Base-by-base conservation (phyloP, 2,329 filamentous ascomycete species). In the Phaeosphaeriaceae sp. region DNA sequence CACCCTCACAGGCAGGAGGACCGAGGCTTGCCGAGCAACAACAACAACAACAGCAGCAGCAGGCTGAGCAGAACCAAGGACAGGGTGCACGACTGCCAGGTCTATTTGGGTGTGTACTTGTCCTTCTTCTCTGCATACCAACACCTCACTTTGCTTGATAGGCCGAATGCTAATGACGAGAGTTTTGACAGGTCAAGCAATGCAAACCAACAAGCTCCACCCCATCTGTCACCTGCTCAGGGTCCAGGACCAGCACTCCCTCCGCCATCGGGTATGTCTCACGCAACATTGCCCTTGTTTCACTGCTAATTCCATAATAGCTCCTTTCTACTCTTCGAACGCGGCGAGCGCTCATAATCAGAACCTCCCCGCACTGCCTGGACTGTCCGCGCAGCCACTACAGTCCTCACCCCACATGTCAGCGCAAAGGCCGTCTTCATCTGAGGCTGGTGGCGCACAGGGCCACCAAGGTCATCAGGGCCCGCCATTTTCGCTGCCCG, bases 381-480 rank as follows among this genome's bases (percentile, higher is more conserved):
- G 76, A 26, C 57, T 81, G 52, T 73, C 72, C 41, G 70, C 71
- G 32, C 75, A 77, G 38, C 76, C 73, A 21, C 74, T 77, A 41
- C 78, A 79, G 46, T 60, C 66, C 11, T 72, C 71, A 18, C 70
- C 71, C n/a, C 67, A 70, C 45, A 70, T 72, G 54, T 55, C 67
- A 30, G 56, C 66, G 6, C 72, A 73, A 43, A 52, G 68, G 58
- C 69, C 71, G 18, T 58, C 70, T 28, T 70, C 72, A 11, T 70
- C 71, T 15, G 72, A 74, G 33, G 60, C 67, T 17, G 66, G 73
- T 11, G 57, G 59, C 20, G 66, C 67, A 43, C 75, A 73, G 47
- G 55, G 50, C 42, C 61, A 60, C 33, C 70, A 72, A 49, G 57
- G 60, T 12, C 54, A 67, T 16, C 74, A 74, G 46, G 74, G 67